phyloP scores from a whole-genome alignment of 805 yeast species.

The Suhomyces sp. region DNA sequence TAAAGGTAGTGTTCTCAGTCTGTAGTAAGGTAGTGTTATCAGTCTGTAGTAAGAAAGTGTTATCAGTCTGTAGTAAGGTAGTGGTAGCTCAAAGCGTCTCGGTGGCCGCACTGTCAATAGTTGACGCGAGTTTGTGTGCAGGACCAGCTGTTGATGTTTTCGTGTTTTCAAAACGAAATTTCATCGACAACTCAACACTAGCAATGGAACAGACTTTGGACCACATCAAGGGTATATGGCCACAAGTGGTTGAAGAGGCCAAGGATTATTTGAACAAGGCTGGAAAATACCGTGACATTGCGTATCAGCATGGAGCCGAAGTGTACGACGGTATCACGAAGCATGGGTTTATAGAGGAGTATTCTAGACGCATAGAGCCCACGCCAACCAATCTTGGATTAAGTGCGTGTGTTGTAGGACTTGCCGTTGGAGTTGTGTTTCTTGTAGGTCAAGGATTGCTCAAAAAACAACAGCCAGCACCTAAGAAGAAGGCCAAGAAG shows the following conservation, averaged over 20 bases:
- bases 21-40: too few relatives aligned
- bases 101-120: too few relatives aligned
- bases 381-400: not conserved
- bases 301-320: not conserved
- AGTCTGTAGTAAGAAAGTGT: too few relatives aligned
- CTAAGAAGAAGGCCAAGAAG: conserved; percentile 31
- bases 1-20: too few relatives aligned
- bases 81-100: too few relatives aligned
- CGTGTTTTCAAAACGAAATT: not conserved
- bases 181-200: not conserved
- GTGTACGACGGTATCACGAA: not conserved
- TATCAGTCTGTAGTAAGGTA: too few relatives aligned
- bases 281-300: not conserved
- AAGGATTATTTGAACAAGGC: conserved; percentile 1
- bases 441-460: not conserved
- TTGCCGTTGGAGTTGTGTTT: not conserved
- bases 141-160: not conserved
- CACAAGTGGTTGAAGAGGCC: not conserved
- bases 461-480: not conserved
- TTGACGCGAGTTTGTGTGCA: not conserved
- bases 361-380: not conserved
- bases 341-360: conserved; percentile 2
- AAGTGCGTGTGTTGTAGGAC: not conserved
- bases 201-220: conserved; percentile 2
- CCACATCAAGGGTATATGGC: not conserved